phyloP scores from a whole-genome alignment of 768 basidiomycete genomes.

The Suillus tomentosus region DNA sequence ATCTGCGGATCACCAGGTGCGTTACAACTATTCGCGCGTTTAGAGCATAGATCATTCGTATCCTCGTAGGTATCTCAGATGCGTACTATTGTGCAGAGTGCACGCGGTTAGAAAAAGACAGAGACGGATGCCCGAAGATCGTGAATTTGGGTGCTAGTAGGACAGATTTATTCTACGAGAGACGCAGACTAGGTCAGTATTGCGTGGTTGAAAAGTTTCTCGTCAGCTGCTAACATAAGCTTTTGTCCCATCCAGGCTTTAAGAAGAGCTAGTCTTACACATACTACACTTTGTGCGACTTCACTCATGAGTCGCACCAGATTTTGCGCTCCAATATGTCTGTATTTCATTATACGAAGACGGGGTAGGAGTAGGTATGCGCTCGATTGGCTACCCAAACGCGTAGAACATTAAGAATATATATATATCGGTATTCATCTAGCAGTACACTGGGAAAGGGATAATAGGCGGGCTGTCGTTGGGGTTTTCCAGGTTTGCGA shows the following conservation, averaged over 20 bases:
- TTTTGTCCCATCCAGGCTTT: conserved; percentile 23
- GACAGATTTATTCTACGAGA: conserved; percentile 91
- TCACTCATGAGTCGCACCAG: not conserved
- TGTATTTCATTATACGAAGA: not conserved
- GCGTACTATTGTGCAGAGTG: conserved; percentile 99
- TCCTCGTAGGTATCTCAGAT: conserved; percentile 84
- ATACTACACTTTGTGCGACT: not conserved
- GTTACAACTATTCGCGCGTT: conserved; percentile 19
- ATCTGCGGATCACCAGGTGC: conserved; percentile 95
- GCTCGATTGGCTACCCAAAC: not conserved
- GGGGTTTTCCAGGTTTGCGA: conserved; percentile 61
- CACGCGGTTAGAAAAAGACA: conserved; percentile 93
- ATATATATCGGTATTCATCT: conserved; percentile 9
- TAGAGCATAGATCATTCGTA: conserved; percentile 3
- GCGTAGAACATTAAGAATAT: not conserved
- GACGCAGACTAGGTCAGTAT: conserved; percentile 73
- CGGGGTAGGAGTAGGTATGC: not conserved
- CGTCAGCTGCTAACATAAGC: not conserved
- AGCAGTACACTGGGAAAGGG: conserved; percentile 60
- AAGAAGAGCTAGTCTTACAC: conserved; percentile 32
- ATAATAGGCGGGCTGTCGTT: conserved; percentile 58
- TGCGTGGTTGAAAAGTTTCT: not conserved
- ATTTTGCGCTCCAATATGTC: not conserved
- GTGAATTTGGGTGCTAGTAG: conserved; percentile 94
- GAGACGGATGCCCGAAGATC: conserved; percentile 98